Evolutionary conservation across 495 filamentous ascomycete genomes (phyloP).

Genomic region (Aspergillus sclerotioniger): DNA sequence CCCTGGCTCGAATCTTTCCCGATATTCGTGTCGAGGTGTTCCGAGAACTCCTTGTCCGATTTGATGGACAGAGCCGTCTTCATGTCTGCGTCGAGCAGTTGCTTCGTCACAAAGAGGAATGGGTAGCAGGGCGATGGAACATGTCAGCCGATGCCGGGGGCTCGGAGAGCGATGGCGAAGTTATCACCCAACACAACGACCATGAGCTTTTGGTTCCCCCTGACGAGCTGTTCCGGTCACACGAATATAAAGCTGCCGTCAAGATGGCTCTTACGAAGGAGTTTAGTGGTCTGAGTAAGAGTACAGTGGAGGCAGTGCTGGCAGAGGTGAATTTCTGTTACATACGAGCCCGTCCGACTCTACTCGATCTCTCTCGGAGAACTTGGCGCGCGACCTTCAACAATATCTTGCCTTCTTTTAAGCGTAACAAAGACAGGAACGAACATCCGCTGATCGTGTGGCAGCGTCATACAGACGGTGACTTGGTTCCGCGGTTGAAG

Average conservation of each 20-base stretch:
- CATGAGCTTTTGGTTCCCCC: conserved; percentile 47
- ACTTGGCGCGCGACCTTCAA: conserved; percentile 86
- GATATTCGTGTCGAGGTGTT: conserved; percentile 89
- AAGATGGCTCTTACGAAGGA: conserved; percentile 64
- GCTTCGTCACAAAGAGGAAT: conserved; percentile 70
- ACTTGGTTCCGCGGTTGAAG: conserved; percentile 57
- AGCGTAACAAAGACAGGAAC: conserved; percentile 57
- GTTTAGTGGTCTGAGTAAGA: conserved; percentile 76
- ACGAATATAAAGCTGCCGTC: conserved; percentile 70
- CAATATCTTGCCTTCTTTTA: conserved; percentile 67
- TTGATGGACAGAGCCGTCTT: conserved; percentile 78
- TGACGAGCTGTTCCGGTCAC: conserved; percentile 72
- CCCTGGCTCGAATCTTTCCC: conserved; percentile 76
- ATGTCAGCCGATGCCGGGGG: conserved; percentile 34
- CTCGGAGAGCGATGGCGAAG: conserved; percentile 18
- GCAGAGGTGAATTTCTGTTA: conserved; percentile 92
- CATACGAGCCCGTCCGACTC: conserved; percentile 66
- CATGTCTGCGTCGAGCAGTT: conserved; percentile 83
- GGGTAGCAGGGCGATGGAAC: conserved; percentile 73
- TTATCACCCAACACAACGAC: conserved; percentile 10
- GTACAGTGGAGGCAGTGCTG: conserved; percentile 81
- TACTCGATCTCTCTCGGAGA: conserved; percentile 70
- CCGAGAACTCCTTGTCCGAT: conserved; percentile 77
- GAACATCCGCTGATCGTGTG: conserved; percentile 65
- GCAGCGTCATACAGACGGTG: conserved; percentile 50